phyloP scores from a whole-genome alignment of 345 rosid species.

The Ricinus communis region DNA sequence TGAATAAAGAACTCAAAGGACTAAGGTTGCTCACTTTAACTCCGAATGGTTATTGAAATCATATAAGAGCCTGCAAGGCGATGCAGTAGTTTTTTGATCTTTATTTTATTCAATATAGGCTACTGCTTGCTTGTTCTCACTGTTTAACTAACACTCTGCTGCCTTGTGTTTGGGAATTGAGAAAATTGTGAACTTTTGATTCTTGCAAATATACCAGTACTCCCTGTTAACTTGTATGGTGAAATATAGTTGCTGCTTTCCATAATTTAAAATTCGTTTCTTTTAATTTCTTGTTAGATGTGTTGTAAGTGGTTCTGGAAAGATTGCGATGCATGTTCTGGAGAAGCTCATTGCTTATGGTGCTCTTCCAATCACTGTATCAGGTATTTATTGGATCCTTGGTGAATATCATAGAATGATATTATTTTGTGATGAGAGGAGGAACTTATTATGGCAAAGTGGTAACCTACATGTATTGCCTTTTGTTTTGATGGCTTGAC shows the following conservation, averaged over 20 bases:
- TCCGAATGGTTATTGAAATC: conserved; percentile 3
- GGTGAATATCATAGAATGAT: neutral
- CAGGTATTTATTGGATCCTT: conserved; percentile 50
- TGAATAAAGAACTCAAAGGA: conserved; percentile 95
- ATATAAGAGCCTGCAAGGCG: neutral
- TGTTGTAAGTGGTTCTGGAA: conserved; percentile 94
- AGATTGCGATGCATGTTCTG: conserved; percentile 97
- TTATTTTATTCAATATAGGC: neutral
- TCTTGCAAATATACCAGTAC: conserved; percentile 1
- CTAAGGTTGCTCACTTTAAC: conserved; percentile 56
- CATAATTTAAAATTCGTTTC: too few relatives aligned
- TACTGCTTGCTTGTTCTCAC: neutral
- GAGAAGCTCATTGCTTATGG: conserved; percentile 98
- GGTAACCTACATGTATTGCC: neutral
- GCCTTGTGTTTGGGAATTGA: conserved; percentile 11
- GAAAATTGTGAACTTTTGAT: neutral
- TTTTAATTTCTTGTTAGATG: conserved; percentile 53
- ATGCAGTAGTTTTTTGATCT: neutral
- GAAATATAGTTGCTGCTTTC: too few relatives aligned
- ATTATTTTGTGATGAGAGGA: neutral
- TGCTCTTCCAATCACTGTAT: conserved; percentile 84
- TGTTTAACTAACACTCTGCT: neutral
- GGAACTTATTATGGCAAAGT: conserved; percentile 1
- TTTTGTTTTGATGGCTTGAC: neutral
- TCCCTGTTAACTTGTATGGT: too few relatives aligned